A percentile compares a stretch with the other conserved stretches of the same genome.
Conservation (phyloP, 164 flowering plant genomes). For the Saururus chinensis region DNA sequence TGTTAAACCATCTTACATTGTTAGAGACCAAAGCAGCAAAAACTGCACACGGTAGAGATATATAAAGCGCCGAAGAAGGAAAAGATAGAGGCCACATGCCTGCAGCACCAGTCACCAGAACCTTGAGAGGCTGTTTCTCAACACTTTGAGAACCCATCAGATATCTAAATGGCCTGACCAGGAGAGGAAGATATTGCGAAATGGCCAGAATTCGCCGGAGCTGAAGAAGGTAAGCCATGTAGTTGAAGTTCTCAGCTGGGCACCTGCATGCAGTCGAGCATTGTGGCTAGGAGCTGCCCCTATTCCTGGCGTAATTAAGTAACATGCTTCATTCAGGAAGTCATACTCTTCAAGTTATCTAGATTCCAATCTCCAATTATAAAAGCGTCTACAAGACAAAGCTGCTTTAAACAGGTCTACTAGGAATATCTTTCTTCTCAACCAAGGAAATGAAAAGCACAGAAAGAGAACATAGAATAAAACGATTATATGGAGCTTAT, state of each 20-base stretch:
- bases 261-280: neutral
- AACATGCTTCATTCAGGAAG: neutral
- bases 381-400: too few species aligned
- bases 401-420: too few species aligned
- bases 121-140: slow-evolving; percentile 48
- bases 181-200: slow-evolving; percentile 21
- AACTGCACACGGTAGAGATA: neutral
- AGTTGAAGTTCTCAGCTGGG: slow-evolving; percentile 6
- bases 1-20: too few species aligned
- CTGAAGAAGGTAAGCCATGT: slow-evolving; percentile 21
- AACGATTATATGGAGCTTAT: too few species aligned
- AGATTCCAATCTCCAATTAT: slow-evolving; percentile 12
- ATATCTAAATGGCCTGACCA: slow-evolving; percentile 39
- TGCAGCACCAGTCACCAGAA: slow-evolving; percentile 85
- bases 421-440: too few species aligned
- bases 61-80: neutral
- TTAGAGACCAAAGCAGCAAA: too few species aligned
- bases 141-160: slow-evolving; percentile 31
- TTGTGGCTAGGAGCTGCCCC: neutral
- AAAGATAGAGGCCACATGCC: slow-evolving; percentile 31
- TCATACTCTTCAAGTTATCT: slow-evolving; percentile 9
- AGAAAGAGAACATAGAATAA: too few species aligned
- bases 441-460: too few species aligned
- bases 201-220: slow-evolving; percentile 35
- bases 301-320: neutral